These are phyloP conservation scores for Xerocomus brunneocitrinus DNA, from an alignment of 768 basidiomycete genomes.

Conservation along the genomic window DNA sequence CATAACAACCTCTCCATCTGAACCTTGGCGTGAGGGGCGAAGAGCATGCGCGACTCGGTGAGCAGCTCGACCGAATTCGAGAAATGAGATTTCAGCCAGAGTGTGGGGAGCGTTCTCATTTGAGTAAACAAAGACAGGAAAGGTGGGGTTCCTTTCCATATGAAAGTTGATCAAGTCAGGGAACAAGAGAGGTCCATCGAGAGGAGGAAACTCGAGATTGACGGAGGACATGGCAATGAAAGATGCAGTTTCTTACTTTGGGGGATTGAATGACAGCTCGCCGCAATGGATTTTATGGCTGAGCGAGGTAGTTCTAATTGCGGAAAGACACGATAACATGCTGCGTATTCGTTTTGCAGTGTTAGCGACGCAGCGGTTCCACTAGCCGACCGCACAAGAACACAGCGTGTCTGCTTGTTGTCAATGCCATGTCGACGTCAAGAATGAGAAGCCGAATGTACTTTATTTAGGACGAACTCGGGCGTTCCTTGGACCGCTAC, in stretches of 20 bases:
- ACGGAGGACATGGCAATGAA: not conserved
- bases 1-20: conserved; percentile 27
- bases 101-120: conserved; percentile 10
- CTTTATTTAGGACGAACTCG: too few species aligned
- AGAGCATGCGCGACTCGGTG: too few species aligned
- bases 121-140: conserved; percentile 14
- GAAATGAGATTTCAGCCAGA: not conserved
- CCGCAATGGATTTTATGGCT: conserved; percentile 9
- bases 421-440: too few species aligned
- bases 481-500: too few species aligned
- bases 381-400: too few species aligned
- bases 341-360: not conserved
- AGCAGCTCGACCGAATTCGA: too few species aligned
- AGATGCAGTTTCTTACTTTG: not conserved
- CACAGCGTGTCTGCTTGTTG: too few species aligned
- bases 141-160: conserved; percentile 12
- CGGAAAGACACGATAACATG: not conserved
- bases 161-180: conserved; percentile 23
- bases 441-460: too few species aligned
- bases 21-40: conserved; percentile 2
- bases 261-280: not conserved
- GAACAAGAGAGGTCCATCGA: conserved; percentile 16
- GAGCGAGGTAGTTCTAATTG: not conserved
- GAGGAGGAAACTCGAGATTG: conserved; percentile 8
- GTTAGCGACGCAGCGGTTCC: not conserved